These are phyloP conservation scores for Daldinia concentrica DNA, from an alignment of 495 filamentous ascomycete genomes.

Conservation along the genomic window DNA sequence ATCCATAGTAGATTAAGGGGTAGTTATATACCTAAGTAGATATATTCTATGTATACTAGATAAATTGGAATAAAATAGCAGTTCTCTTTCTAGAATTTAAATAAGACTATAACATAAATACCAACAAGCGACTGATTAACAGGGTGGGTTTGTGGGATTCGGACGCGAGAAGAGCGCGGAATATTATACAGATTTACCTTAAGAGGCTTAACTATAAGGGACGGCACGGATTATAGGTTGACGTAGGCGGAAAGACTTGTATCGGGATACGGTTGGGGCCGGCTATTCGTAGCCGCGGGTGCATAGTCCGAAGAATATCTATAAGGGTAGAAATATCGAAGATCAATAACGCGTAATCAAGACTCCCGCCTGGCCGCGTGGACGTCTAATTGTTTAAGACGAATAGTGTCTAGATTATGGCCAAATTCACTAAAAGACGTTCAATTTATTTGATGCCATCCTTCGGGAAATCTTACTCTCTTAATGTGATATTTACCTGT, in stretches of 20 bases:
- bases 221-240: too few species aligned
- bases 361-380: background rate
- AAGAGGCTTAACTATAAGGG: background rate
- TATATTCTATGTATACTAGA: background rate
- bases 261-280: slow-evolving; percentile 4
- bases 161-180: background rate
- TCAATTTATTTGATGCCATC: background rate
- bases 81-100: background rate
- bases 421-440: background rate
- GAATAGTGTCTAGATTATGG: background rate
- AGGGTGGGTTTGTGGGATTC: background rate
- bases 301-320: slow-evolving; percentile 1
- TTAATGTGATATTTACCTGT: background rate
- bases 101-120: background rate
- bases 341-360: slow-evolving; percentile 22
- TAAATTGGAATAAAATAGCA: background rate
- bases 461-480: background rate
- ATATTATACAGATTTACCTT: background rate
- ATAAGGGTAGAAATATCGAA: slow-evolving; percentile 14
- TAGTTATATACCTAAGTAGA: too few species aligned
- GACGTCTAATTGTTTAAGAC: background rate
- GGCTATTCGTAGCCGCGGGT: slow-evolving; percentile 19
- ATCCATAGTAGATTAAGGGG: slow-evolving; percentile 25
- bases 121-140: background rate
- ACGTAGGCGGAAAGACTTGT: background rate